Evolutionary conservation across 2,329 filamentous ascomycete species (phyloP).

Genomic region (Penicillium sp.): DNA sequence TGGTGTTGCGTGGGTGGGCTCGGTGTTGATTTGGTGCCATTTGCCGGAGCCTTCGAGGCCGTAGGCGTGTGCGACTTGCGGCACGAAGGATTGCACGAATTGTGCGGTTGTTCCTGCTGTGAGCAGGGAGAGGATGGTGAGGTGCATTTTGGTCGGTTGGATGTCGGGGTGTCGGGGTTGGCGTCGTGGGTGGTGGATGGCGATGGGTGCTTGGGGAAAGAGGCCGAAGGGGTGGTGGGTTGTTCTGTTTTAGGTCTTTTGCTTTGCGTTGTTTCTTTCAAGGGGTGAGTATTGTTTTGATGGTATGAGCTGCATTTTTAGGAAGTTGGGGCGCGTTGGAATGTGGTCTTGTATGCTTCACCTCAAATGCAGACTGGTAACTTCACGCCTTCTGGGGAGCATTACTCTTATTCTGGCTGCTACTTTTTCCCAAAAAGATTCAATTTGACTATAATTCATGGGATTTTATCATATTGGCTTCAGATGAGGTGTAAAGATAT

Average conservation of each 20-base stretch:
- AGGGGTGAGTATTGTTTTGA: conserved; percentile 1
- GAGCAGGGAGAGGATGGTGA: conserved; percentile 18
- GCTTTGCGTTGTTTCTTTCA: background rate
- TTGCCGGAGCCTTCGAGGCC: conserved; percentile 10
- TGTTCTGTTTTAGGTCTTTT: background rate
- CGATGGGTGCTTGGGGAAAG: background rate
- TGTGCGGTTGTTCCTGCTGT: conserved; percentile 5
- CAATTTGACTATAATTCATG: background rate
- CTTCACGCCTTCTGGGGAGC: background rate
- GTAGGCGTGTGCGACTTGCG: background rate
- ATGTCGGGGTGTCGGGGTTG: background rate
- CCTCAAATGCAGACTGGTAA: background rate
- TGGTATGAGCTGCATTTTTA: background rate
- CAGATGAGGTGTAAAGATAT: background rate
- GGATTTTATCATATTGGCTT: background rate
- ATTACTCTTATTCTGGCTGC: too few species aligned
- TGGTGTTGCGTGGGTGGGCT: background rate
- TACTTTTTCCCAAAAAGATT: background rate
- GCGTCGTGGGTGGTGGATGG: background rate
- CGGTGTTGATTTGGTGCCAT: background rate
- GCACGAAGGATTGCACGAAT: conserved; percentile 1
- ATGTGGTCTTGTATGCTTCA: background rate
- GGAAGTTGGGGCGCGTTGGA: background rate
- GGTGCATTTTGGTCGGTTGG: background rate
- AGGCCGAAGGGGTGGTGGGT: background rate